Evolutionary conservation across 192 early-diverging fungal species (phyloP).

Genomic region (Coemansia umbellata): DNA sequence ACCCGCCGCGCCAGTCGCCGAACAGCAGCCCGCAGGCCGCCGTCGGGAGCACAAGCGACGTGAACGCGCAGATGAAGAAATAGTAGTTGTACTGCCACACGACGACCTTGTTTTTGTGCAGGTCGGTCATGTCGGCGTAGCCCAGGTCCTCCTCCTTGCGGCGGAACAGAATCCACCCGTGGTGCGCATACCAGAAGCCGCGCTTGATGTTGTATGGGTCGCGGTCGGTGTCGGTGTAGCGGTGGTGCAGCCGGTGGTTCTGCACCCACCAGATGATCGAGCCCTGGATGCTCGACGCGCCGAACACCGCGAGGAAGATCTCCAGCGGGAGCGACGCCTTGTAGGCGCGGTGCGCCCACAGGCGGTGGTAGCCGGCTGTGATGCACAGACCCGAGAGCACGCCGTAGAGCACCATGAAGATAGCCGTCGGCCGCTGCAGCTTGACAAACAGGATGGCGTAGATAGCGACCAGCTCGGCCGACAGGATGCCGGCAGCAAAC

Average conservation of each 20-base stretch:
- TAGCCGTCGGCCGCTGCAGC: slow-evolving; percentile 59
- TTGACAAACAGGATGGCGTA: slow-evolving; percentile 75
- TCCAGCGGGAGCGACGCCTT: slow-evolving; percentile 57
- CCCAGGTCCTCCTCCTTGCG: slow-evolving; percentile 67
- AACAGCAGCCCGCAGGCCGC: slow-evolving; percentile 75
- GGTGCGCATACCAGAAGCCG: slow-evolving; percentile 77
- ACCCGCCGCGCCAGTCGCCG: slow-evolving; percentile 76
- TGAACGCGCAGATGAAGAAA: slow-evolving; percentile 61
- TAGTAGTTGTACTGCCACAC: slow-evolving; percentile 75
- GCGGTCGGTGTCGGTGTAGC: slow-evolving; percentile 81
- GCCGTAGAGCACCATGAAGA: slow-evolving; percentile 54
- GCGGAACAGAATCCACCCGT: slow-evolving; percentile 80
- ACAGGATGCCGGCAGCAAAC: slow-evolving; percentile 55
- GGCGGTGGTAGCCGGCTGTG: slow-evolving; percentile 84
- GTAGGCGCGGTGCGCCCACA: slow-evolving; percentile 78
- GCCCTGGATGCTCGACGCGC: slow-evolving; percentile 73
- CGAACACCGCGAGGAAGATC: slow-evolving; percentile 56
- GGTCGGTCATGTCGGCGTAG: slow-evolving; percentile 76
- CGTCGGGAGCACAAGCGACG: slow-evolving; percentile 78
- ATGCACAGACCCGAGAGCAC: slow-evolving; percentile 80
- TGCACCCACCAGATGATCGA: slow-evolving; percentile 84
- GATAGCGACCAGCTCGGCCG: slow-evolving; percentile 57
- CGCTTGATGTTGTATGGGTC: slow-evolving; percentile 81
- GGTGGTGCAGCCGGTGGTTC: slow-evolving; percentile 80
- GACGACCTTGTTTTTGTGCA: slow-evolving; percentile 68